Evolutionary conservation across 225 moss, liverwort and hornwort species (phyloP), one percentile per base, ranked within the genome.

Genomic region (Anthoceros angustus): DNA sequence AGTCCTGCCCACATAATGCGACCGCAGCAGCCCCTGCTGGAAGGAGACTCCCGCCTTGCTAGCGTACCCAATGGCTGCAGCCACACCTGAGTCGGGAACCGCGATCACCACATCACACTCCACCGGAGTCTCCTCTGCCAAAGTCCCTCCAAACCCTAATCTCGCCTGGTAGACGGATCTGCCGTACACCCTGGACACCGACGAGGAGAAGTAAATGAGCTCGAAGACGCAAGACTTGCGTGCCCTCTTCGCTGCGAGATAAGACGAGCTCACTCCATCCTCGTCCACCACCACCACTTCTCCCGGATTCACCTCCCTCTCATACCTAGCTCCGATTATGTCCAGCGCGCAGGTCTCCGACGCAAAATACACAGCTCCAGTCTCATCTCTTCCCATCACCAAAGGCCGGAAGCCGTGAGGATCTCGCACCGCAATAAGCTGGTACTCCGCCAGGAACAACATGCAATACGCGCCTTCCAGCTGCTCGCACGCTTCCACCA

Each of bases 401-500:
- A 95, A 69, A 66, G 95, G 95, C 39, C 95, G 88, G 61, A 95
- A 95, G 23, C 95, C 95, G 41, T 86, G 77, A 62, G 91, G 91
- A 32, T 95, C 95, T 62, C 95, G 79, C 10, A 87, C 81, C 4
- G 95, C 95, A 16, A 95, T 88, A 25, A 95, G 75, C 68, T 95
- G 91, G 23, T 91, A 91, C 68, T 91, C 95, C 0, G 91, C 78
- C 0, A 95, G 74, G 48, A 95, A 91, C 2, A 95, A 91, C 70
- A 95, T 76, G 10, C 91, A 95, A 61, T 95, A 95, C 2, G 91
- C 88, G 8, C 95, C 95, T 70, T 88, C 91, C 46, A 95, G 76
- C 76, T 91, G 88, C 79, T 95, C 86, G 75, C 95, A 95, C 2
- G 95, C 91, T 68, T 95, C 95, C 55, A 95, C 83, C 70, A 95